Evolutionary conservation across 768 basidiomycete genomes (phyloP).

Genomic region (Tulasnella sp.): DNA sequence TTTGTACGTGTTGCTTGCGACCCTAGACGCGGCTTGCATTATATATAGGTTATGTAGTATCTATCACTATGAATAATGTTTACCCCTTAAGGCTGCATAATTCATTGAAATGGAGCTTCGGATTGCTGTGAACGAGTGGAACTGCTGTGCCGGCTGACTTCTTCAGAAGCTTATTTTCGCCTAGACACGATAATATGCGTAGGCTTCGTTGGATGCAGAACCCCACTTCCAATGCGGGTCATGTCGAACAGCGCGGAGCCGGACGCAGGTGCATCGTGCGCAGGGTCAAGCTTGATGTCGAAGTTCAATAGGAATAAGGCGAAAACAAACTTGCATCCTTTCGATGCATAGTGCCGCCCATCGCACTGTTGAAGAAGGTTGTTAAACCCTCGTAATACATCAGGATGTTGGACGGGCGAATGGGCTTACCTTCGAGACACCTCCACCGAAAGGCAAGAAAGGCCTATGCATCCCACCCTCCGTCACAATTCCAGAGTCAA

Average conservation of each 20-base stretch:
- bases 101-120: too few relatives aligned
- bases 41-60: too few relatives aligned
- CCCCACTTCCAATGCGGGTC: conserved; percentile 9
- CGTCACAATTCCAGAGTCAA: not conserved
- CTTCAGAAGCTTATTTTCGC: not conserved
- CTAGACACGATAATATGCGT: not conserved
- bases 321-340: conserved; percentile 24
- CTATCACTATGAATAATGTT: too few relatives aligned
- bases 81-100: too few relatives aligned
- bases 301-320: conserved; percentile 23
- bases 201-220: conserved; percentile 5
- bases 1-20: too few relatives aligned
- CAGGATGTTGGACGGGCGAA: not conserved
- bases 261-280: not conserved
- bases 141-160: not conserved
- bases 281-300: conserved; percentile 26
- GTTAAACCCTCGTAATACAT: not conserved
- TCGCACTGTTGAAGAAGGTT: conserved; percentile 29
- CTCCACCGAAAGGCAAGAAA: conserved; percentile 17
- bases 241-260: not conserved
- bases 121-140: not conserved
- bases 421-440: conserved; percentile 25
- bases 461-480: not conserved
- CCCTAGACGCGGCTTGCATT: too few relatives aligned
- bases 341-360: conserved; percentile 32